Percentiles rank a stretch among this genome's conserved stretches.
These are phyloP conservation scores for Thelonectria blattea DNA, from an alignment of 2,329 filamentous ascomycete genomes.

Conservation along the genomic window DNA sequence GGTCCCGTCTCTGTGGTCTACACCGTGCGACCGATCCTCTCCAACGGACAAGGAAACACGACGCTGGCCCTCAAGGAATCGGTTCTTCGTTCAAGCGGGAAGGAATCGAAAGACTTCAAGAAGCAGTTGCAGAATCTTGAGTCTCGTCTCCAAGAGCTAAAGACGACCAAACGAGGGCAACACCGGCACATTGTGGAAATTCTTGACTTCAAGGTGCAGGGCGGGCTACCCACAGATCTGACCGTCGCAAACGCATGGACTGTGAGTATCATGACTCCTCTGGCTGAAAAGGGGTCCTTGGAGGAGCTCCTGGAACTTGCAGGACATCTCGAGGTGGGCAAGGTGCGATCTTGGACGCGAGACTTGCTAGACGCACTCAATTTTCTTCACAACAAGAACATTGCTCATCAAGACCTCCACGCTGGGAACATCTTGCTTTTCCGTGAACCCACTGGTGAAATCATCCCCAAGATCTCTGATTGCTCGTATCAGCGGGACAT, in stretches of 20 bases:
- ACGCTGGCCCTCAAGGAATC: constrained; percentile 78
- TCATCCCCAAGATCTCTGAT: constrained; percentile 77
- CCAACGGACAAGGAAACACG: constrained; percentile 60
- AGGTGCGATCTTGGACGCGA: constrained; percentile 87
- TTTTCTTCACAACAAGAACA: constrained; percentile 83
- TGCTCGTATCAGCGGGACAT: constrained; percentile 73
- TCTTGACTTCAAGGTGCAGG: constrained; percentile 81
- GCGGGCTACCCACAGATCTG: constrained; percentile 51
- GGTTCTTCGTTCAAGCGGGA: constrained; percentile 61
- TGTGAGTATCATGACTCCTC: constrained; percentile 75
- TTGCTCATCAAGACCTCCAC: constrained; percentile 85
- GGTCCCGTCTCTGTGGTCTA: constrained; percentile 73
- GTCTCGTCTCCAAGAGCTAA: constrained; percentile 75
- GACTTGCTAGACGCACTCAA: constrained; percentile 88
- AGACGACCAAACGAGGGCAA: constrained; percentile 72
- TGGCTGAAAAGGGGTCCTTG: constrained; percentile 82
- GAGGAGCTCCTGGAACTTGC: constrained; percentile 82
- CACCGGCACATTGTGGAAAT: constrained; percentile 81
- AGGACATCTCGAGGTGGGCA: constrained; percentile 74
- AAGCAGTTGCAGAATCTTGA: constrained; percentile 80
- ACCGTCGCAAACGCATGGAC: constrained; percentile 62
- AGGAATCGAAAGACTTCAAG: constrained; percentile 70
- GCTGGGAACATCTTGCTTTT: constrained; percentile 80
- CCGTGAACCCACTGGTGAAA: constrained; percentile 69
- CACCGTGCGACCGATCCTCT: constrained; percentile 72